phyloP scores from a whole-genome alignment of 2,329 filamentous ascomycete genomes.

The Botrytis paeoniae region DNA sequence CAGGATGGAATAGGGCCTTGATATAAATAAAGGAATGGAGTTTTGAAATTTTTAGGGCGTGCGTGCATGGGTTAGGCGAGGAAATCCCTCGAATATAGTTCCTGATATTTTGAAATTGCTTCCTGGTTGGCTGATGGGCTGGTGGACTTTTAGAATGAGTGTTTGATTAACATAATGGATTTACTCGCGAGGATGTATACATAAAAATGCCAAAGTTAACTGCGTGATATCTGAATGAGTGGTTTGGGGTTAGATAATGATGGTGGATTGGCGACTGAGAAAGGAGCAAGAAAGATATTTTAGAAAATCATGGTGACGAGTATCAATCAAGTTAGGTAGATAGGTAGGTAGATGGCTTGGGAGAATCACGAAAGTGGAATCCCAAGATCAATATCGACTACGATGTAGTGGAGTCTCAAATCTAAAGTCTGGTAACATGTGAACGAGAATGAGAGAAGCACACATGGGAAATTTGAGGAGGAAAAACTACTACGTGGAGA shows the following conservation, averaged over 20 bases:
- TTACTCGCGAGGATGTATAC: not conserved
- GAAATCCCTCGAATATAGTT: not conserved
- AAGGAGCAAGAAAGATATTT: too few species aligned
- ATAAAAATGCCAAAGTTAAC: not conserved
- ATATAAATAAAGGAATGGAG: not conserved
- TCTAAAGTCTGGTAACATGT: not conserved
- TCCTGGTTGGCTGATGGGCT: not conserved
- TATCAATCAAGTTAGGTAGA: too few species aligned
- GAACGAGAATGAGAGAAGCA: rapidly evolving
- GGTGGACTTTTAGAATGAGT: not conserved
- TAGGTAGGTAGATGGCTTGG: too few species aligned
- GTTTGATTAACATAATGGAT: not conserved
- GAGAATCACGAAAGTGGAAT: not conserved
- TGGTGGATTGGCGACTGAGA: not conserved
- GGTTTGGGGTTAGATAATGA: not conserved
- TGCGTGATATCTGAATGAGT: not conserved
- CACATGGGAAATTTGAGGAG: not conserved
- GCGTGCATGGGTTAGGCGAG: not conserved
- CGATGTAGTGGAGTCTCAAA: not conserved
- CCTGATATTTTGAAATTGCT: not conserved
- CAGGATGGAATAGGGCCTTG: not conserved
- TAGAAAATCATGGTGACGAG: too few species aligned
- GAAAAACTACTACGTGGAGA: not conserved
- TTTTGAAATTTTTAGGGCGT: not conserved
- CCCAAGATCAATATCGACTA: not conserved